These are phyloP conservation scores for Trypanosoma congolense DNA, from an alignment of 208 protist species.

Conservation along the genomic window DNA sequence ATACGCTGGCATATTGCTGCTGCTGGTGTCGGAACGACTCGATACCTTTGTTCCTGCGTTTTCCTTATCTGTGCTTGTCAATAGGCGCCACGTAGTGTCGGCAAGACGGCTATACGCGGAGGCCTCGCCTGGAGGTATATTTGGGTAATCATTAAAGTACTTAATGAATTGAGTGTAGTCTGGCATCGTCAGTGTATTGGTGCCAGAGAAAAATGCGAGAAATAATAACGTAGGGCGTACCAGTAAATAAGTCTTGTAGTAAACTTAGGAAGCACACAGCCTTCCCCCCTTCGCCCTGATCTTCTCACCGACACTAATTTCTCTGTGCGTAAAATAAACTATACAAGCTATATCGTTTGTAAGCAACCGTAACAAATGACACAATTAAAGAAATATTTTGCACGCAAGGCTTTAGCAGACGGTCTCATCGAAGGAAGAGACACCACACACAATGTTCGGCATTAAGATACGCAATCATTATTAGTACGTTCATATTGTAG, in stretches of 20 bases:
- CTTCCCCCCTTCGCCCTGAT: neutral
- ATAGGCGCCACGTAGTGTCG: constrained; percentile 63
- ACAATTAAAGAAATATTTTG: too few species aligned
- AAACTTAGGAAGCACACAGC: neutral
- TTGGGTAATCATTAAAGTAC: constrained; percentile 65
- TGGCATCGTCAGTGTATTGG: constrained; percentile 31
- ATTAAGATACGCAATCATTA: too few species aligned
- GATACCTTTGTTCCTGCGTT: constrained; percentile 12
- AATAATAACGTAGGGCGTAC: too few species aligned
- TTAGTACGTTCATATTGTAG: too few species aligned
- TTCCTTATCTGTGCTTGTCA: constrained; percentile 49
- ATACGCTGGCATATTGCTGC: neutral
- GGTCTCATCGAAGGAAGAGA: too few species aligned
- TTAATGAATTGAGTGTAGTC: constrained; percentile 79
- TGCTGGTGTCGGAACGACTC: constrained; percentile 1
- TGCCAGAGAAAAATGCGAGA: neutral
- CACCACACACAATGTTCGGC: too few species aligned
- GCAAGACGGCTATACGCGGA: constrained; percentile 41
- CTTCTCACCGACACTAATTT: neutral
- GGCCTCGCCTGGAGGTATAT: constrained; percentile 30
- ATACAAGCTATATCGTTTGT: neutral
- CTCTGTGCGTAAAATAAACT: neutral
- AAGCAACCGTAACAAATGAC: constrained; percentile 1
- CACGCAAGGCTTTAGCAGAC: too few species aligned
- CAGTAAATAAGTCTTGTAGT: too few species aligned